Conservation (phyloP, 371 early-diverging fungal species). For the Mucor mucedo region DNA sequence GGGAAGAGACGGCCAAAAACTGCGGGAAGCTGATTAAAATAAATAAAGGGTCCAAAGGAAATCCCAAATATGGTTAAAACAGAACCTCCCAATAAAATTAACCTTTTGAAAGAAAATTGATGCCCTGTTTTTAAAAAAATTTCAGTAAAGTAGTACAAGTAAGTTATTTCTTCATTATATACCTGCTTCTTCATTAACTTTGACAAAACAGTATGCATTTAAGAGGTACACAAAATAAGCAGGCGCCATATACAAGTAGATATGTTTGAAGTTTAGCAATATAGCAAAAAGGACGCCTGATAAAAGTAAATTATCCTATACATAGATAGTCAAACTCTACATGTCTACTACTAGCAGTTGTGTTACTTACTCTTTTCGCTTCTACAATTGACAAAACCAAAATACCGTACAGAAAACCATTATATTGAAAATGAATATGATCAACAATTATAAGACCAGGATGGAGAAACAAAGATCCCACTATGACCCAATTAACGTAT, state of each 20-base stretch:
- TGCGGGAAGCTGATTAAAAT: conserved; percentile 71
- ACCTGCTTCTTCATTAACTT: not conserved
- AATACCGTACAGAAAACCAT: conserved; percentile 92
- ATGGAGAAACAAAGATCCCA: conserved; percentile 73
- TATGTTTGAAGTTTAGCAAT: conserved; percentile 95
- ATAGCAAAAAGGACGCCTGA: conserved; percentile 87
- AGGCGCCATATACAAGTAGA: conserved; percentile 93
- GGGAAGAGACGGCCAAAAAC: conserved; percentile 91
- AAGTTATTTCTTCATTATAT: not conserved
- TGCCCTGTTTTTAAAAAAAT: not conserved
- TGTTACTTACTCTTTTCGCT: conserved; percentile 66
- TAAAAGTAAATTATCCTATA: conserved; percentile 62
- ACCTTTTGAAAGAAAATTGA: conserved; percentile 46
- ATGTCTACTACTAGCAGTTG: not conserved
- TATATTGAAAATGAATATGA: conserved; percentile 97
- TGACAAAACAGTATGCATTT: conserved; percentile 77
- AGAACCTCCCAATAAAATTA: conserved; percentile 67
- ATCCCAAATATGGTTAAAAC: conserved; percentile 73
- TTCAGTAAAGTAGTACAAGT: not conserved
- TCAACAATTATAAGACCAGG: conserved; percentile 90
- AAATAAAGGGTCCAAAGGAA: conserved; percentile 87
- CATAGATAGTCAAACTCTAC: not conserved
- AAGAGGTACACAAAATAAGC: conserved; percentile 92
- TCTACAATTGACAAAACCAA: conserved; percentile 80
- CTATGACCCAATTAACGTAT: conserved; percentile 48